Base-by-base conservation (phyloP, 768 basidiomycete genomes). In the Leucosporidium creatinivorum region DNA sequence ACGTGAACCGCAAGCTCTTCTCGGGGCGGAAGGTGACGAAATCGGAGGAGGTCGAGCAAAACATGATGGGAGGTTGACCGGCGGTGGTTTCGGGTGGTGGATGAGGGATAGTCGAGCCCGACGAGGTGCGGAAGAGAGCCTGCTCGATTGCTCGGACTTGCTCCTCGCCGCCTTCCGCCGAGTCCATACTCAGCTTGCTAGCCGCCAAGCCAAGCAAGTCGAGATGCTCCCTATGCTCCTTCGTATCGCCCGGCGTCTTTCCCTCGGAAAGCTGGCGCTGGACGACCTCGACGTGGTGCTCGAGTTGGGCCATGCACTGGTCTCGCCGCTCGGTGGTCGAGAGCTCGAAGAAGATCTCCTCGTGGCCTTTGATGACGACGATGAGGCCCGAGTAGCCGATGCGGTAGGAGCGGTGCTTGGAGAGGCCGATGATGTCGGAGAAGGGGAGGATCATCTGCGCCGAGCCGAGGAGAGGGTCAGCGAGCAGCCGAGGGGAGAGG, bases 341-440 rank as follows among this genome's bases (percentile, higher is more conserved):
- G 76, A 99, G 94, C 78, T 99, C 96, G 74, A 98, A 89, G 81
- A 99, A 99, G 15, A 98, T 82, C 77, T 99, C 94, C 79, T 99
- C 94, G 76, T 98, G 92, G 0, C 94, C 94, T 74, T 89, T 90
- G 73, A 99, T 86, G 62, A 97, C 87, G 64, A 98, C 82, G 47
- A 89, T 85, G 25, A 98, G 83, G 31, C 94, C 94, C 74, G 88
- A 85, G 75, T 92, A 91, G 9, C 89, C 91, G 77, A 96, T 91
- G 28, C 89, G 85, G 70, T 89, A 89, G 2, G 93, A 89, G 77
- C 87, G 91, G 13, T 88, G 86, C 76, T 85, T 88, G 78, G 96
- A 89, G 7, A 85, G 82, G 17, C 90, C 84, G 51, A 98, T 81
- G 49, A 98, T 85, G 78, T 98, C 94, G 52, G 85, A 84, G 64